Base-by-base conservation (phyloP, 192 early-diverging fungal species). In the Phycomyces nitens region DNA sequence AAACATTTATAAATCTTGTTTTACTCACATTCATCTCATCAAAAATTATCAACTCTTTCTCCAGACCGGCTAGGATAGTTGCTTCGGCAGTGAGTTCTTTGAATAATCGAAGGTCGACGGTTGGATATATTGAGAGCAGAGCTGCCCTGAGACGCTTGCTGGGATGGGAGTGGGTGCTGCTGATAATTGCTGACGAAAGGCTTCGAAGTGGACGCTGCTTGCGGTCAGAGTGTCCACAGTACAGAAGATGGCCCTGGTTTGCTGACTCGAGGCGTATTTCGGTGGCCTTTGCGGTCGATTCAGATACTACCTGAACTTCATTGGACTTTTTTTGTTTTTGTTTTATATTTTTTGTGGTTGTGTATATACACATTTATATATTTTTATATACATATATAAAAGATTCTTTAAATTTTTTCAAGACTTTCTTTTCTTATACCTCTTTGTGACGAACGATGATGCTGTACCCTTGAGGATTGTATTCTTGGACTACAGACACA, bases 1-100 rank as follows among this genome's bases (percentile, higher is more conserved):
- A 9, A 41, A 38, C 7, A 29, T 16, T 34, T n/a, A n/a, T n/a
- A n/a, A 34, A 5, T 34, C 29, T 34, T 34, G 7, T 34, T 34
- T 34, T 34, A 64, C 85, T 86, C 55, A 91, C 83, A 64, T 82
- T 81, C 44, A 86, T 75, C 62, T 93, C 90, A 64, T 93, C 91
- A 77, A 91, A 89, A 16, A 77, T 65, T 39, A 90, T 66, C 24
- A 93, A 62, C 41, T 90, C 85, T 47, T 84, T 86, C 38, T 87
- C 81, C 42, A 93, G 77, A 5, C 78, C 82, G n/a, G 77, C 20
- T 15, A 62, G 47, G 26, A 71, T 64, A 12, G 65, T 68, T n/a
- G 69, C 73, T 50, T 90, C 81, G 40, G 80, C 84, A 56, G 80
- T 75, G 38, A 89, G 70, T 59, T 81, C 82, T 53, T 90, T 79